Evolutionary conservation across 306 rosid species (phyloP).

Genomic region (Dalbergia cultrata): DNA sequence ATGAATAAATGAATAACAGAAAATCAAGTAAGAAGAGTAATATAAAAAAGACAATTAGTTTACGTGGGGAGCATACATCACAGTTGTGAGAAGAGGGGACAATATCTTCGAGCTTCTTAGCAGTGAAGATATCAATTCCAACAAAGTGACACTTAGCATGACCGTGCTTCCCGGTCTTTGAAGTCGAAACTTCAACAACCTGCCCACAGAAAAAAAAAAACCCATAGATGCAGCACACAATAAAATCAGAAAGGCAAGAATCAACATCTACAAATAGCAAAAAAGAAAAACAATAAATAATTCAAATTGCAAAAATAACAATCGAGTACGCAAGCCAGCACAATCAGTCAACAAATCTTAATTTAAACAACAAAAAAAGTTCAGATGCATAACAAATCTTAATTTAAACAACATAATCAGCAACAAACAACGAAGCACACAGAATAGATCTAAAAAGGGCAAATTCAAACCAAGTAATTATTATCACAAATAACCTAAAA

Average conservation of each 20-base stretch:
- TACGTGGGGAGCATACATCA: conserved; percentile 54
- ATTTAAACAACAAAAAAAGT: not conserved
- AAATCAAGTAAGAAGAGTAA: not conserved
- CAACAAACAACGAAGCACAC: not conserved
- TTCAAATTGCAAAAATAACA: not conserved
- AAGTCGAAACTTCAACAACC: conserved; percentile 60
- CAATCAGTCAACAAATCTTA: not conserved
- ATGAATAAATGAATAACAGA: not conserved
- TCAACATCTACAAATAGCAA: not conserved
- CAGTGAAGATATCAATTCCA: conserved; percentile 75
- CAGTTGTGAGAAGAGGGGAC: conserved; percentile 85
- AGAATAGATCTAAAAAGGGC: not conserved
- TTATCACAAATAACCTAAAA: not conserved
- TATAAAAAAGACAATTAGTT: conserved; percentile 39
- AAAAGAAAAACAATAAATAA: not conserved
- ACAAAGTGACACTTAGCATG: conserved; percentile 78
- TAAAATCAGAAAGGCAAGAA: not conserved
- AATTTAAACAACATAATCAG: no score
- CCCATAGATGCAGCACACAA: not conserved
- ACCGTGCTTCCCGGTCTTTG: conserved; percentile 59
- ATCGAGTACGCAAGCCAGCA: not conserved
- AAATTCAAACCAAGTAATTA: not conserved
- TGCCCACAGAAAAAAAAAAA: not conserved
- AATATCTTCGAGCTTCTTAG: conserved; percentile 76
- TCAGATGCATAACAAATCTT: no score